A percentile compares a stretch with the other conserved stretches of the same genome.
These are phyloP conservation scores for Trichaptum fuscoviolaceum DNA, from an alignment of 768 basidiomycete species.

Conservation along the genomic window DNA sequence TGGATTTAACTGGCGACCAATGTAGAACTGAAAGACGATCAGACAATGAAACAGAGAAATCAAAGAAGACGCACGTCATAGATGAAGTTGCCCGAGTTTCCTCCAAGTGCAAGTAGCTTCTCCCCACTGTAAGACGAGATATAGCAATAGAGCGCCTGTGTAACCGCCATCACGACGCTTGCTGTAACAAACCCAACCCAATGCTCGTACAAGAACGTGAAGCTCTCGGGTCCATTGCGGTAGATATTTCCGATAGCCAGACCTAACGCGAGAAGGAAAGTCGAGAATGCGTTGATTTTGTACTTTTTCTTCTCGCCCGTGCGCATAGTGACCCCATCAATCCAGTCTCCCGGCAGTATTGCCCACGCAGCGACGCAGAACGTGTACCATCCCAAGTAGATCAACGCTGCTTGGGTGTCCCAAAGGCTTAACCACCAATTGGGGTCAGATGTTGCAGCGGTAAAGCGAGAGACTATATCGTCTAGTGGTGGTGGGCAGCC, in stretches of 20 bases:
- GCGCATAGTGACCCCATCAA: slow-evolving; percentile 66
- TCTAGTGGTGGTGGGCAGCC: slow-evolving; percentile 58
- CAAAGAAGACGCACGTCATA: slow-evolving; percentile 72
- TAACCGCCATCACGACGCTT: slow-evolving; percentile 66
- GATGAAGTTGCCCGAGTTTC: slow-evolving; percentile 79
- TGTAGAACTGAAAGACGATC: slow-evolving; percentile 63
- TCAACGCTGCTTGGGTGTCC: slow-evolving; percentile 70
- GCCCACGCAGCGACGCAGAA: slow-evolving; percentile 81
- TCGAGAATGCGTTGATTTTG: slow-evolving; percentile 94
- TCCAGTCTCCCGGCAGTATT: slow-evolving; percentile 66
- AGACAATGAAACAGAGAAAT: slow-evolving; percentile 1
- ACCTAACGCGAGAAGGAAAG: slow-evolving; percentile 78
- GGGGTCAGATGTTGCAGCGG: slow-evolving; percentile 39
- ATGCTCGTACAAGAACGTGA: slow-evolving; percentile 89
- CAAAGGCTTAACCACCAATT: slow-evolving; percentile 74
- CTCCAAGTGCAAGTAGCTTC: slow-evolving; percentile 83
- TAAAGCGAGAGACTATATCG: slow-evolving; percentile 37
- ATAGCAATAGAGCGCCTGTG: slow-evolving; percentile 73
- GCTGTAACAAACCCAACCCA: slow-evolving; percentile 89
- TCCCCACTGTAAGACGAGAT: slow-evolving; percentile 59
- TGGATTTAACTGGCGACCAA: slow-evolving; percentile 94
- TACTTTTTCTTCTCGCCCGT: slow-evolving; percentile 76
- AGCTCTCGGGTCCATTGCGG: slow-evolving; percentile 68
- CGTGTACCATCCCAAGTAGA: slow-evolving; percentile 89
- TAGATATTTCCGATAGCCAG: slow-evolving; percentile 62